Evolutionary conservation across 2,329 filamentous ascomycete genomes (phyloP).

Genomic region (Aspergillus fumigatus): DNA sequence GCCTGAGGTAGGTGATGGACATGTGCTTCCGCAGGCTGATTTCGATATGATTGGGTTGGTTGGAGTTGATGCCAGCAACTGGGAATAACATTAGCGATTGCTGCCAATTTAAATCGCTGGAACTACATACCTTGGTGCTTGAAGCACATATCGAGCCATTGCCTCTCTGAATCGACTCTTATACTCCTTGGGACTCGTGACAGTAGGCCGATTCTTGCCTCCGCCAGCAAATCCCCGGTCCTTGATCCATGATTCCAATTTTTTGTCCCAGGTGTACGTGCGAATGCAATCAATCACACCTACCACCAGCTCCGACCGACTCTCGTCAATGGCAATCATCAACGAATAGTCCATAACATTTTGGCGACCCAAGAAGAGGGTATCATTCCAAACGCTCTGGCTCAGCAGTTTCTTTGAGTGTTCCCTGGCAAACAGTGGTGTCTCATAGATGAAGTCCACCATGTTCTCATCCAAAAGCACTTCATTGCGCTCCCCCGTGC

Average conservation of each 20-base stretch:
- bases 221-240: constrained; percentile 80
- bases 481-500: constrained; percentile 92
- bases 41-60: constrained; percentile 25
- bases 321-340: constrained; percentile 96
- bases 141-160: constrained; percentile 76
- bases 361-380: constrained; percentile 85
- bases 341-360: constrained; percentile 99
- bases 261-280: constrained; percentile 99
- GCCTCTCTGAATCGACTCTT: constrained; percentile 92
- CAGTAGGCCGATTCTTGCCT: constrained; percentile 80
- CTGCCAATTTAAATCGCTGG: not conserved
- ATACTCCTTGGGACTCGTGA: constrained; percentile 96
- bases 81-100: not conserved
- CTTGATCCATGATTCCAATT: constrained; percentile 99
- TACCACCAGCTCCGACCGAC: constrained; percentile 83
- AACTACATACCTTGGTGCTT: constrained; percentile 45
- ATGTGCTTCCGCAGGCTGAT: constrained; percentile 22
- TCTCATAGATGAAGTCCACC: constrained; percentile 98
- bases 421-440: constrained; percentile 88
- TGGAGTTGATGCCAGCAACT: constrained; percentile 47
- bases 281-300: constrained; percentile 98
- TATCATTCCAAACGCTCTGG: constrained; percentile 95
- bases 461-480: constrained; percentile 97
- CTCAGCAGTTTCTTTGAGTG: constrained; percentile 92
- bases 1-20: constrained; percentile 11